These are phyloP conservation scores for Rhodosporidiobolus sp. DNA, from an alignment of 768 basidiomycete species.

Conservation along the genomic window DNA sequence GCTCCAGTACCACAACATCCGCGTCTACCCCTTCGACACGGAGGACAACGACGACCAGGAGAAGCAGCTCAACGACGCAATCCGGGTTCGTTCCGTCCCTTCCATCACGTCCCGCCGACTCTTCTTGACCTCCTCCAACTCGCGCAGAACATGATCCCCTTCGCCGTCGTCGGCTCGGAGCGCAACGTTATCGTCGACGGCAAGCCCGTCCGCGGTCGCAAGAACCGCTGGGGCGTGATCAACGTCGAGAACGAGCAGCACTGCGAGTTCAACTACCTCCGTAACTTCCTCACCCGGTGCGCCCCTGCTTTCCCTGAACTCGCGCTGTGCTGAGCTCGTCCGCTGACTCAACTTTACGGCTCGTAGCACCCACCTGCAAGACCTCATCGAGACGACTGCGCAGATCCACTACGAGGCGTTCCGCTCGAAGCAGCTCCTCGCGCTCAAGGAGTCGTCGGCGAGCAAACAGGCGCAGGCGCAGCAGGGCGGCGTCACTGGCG, in stretches of 20 bases:
- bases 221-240: conserved; percentile 97
- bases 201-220: conserved; percentile 88
- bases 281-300: conserved; percentile 90
- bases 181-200: conserved; percentile 92
- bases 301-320: conserved; percentile 35
- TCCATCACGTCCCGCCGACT: background rate
- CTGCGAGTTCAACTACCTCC: conserved; percentile 96
- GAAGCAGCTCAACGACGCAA: conserved; percentile 77
- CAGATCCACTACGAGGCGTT: conserved; percentile 99
- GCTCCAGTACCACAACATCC: conserved; percentile 83
- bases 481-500: background rate
- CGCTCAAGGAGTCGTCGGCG: conserved; percentile 86
- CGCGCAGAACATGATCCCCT: conserved; percentile 82
- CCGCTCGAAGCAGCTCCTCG: conserved; percentile 95
- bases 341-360: background rate
- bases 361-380: conserved; percentile 86
- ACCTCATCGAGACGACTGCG: conserved; percentile 97
- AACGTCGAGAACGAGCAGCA: conserved; percentile 95
- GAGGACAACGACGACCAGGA: conserved; percentile 95
- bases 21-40: conserved; percentile 92
- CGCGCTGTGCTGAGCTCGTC: background rate
- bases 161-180: conserved; percentile 97
- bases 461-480: conserved; percentile 39
- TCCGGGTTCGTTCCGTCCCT: conserved; percentile 62
- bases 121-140: background rate